Percentiles rank a stretch among this genome's conserved stretches.
These are phyloP conservation scores for Saccharomycopsis fodiens DNA, from an alignment of 805 yeast species.

Conservation along the genomic window DNA sequence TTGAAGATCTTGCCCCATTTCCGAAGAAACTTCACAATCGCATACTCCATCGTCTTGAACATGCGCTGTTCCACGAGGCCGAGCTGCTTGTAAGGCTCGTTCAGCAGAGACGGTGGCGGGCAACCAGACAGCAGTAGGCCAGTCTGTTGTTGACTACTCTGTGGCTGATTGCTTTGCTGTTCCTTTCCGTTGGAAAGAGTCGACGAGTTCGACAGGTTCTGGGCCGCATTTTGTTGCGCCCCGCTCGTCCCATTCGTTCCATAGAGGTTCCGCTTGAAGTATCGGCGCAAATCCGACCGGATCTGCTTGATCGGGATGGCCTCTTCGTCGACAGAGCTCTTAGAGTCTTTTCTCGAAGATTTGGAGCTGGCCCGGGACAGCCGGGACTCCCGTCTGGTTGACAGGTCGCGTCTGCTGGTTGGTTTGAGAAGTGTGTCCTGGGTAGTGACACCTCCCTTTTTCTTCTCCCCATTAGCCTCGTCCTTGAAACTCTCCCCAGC, in stretches of 20 bases:
- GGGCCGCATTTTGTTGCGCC: too few species aligned
- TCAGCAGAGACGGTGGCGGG: not conserved
- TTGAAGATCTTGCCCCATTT: conserved; percentile 76
- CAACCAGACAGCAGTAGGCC: not conserved
- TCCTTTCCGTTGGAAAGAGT: conserved; percentile 1
- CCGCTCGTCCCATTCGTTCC: conserved; percentile 10
- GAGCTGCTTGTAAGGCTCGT: conserved; percentile 18
- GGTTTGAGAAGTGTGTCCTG: conserved; percentile 19
- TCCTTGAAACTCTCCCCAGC: conserved; percentile 22
- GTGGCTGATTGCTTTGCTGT: not conserved
- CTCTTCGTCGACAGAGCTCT: conserved; percentile 24
- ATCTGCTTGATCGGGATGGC: conserved; percentile 28
- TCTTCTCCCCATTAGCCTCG: conserved; percentile 23
- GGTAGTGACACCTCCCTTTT: conserved; percentile 18
- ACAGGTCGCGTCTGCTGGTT: conserved; percentile 22
- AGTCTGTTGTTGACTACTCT: conserved; percentile 1
- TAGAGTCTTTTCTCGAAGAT: conserved; percentile 25
- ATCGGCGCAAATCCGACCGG: conserved; percentile 51
- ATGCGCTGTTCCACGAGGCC: conserved; percentile 41
- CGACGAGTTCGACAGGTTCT: conserved; percentile 4
- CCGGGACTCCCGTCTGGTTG: not conserved
- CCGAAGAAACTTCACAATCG: conserved; percentile 54
- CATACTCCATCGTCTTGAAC: conserved; percentile 47
- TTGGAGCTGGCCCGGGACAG: not conserved
- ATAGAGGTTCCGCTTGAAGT: conserved; percentile 38